These are phyloP conservation scores for Bifiguratus adelaidae DNA, from an alignment of 192 early-diverging fungal species.

Conservation along the genomic window DNA sequence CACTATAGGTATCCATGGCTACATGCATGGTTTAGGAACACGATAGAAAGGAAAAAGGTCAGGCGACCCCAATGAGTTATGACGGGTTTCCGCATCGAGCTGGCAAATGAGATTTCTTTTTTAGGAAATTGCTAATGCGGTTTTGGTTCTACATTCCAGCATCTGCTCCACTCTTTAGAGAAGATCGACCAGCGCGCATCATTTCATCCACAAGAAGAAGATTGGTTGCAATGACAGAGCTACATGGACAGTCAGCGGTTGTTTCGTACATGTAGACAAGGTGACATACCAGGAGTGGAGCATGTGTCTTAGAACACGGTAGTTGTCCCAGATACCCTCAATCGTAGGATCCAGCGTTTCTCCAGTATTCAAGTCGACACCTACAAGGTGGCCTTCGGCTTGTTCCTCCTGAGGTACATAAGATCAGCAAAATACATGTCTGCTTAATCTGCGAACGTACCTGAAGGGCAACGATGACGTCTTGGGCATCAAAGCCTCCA, in stretches of 20 bases:
- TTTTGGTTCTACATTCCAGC: no score
- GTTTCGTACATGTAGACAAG: slow-evolving; percentile 5
- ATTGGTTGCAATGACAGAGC: slow-evolving; percentile 96
- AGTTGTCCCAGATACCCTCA: slow-evolving; percentile 98
- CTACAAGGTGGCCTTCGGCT: slow-evolving; percentile 82
- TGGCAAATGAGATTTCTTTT: no score
- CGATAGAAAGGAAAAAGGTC: no score
- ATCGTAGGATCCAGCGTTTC: slow-evolving; percentile 84
- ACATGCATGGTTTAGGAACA: no score
- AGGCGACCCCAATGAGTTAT: no score
- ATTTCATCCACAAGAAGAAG: slow-evolving; percentile 97
- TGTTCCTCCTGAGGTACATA: slow-evolving; percentile 82
- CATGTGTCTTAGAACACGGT: slow-evolving; percentile 93
- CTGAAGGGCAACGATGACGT: slow-evolving; percentile 86
- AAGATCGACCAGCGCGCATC: slow-evolving; percentile 61
- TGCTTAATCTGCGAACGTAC: no score
- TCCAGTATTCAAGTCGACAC: slow-evolving; percentile 89
- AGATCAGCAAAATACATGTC: no score
- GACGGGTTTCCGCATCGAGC: no score
- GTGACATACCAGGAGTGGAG: slow-evolving; percentile 75
- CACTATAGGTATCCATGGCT: no score
- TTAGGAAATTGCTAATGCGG: no score
- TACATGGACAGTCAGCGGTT: slow-evolving; percentile 8
- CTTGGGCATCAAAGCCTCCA: slow-evolving; percentile 93
- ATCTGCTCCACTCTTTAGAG: slow-evolving; percentile 21